These are phyloP conservation scores for Pleurotus djamor DNA, from an alignment of 768 basidiomycete species.

Conservation along the genomic window DNA sequence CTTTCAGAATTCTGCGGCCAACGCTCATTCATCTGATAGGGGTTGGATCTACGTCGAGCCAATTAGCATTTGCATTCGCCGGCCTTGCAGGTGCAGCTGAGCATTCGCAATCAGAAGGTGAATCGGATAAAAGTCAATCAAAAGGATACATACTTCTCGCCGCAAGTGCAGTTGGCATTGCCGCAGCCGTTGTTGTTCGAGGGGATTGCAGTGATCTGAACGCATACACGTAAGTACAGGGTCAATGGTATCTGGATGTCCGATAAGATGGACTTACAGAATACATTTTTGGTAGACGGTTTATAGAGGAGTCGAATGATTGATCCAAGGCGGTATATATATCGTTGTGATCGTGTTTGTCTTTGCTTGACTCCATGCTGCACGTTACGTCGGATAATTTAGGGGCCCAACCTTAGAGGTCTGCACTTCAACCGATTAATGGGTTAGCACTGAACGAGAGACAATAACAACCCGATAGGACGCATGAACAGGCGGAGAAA, in stretches of 20 bases:
- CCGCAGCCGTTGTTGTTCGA: conserved; percentile 46
- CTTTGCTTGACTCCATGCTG: conserved; percentile 12
- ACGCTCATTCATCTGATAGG: no score
- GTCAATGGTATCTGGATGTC: not conserved
- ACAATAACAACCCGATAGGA: no score
- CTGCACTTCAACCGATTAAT: not conserved
- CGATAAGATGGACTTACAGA: not conserved
- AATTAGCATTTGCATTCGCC: conserved; percentile 66
- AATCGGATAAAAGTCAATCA: not conserved
- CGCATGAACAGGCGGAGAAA: no score
- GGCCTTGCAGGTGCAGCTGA: conserved; percentile 58
- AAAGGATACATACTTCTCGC: conserved; percentile 33
- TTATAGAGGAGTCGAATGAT: not conserved
- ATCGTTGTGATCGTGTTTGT: not conserved
- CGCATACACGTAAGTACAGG: not conserved
- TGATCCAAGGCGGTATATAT: not conserved
- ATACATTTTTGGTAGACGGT: not conserved
- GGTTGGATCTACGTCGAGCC: not conserved
- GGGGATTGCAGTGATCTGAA: conserved; percentile 32
- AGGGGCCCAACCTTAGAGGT: not conserved
- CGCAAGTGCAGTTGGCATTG: conserved; percentile 47
- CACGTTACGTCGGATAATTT: conserved; percentile 11
- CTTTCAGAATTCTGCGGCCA: no score
- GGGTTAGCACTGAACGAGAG: no score
- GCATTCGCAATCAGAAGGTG: not conserved